Base-by-base conservation (phyloP, 1,284 basidiomycete genomes). In the Vanrija pseudolonga region DNA sequence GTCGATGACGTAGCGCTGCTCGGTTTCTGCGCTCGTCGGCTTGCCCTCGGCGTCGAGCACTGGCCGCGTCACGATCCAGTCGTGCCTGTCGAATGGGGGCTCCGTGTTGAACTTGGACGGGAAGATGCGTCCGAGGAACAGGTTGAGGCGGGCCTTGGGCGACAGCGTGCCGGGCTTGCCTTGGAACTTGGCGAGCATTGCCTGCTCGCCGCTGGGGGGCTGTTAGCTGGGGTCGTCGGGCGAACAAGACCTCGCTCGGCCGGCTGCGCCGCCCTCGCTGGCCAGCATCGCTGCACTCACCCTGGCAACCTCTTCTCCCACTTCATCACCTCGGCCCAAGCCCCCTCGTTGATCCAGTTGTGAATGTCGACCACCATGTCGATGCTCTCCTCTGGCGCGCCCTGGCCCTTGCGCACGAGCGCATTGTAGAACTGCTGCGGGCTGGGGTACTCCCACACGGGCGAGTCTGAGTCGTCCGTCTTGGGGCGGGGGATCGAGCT, bases 381-480 rank as follows among this genome's bases (percentile, higher is more conserved):
- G 40, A 98, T 85, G 72, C 92, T 88, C 69, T 98, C 92, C 76
- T 96, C 94, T 0, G 93, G 92, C 4, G 96, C 96, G 76, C 96
- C 93, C 90, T 90, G 94, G 2, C 96, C 96, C 73, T 99, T 99
- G 62, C 94, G 81, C 15, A 91, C 90, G 7, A 99, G 82, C 0
- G 96, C 96, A 72, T 98, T 98, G 77, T 98, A 95, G 74, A 98
- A 98, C 74, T 98, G 95, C 77, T 98, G 94, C 3, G 95, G 92
- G 6, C 90, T 94, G 1, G 96, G 96, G 76, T 99, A 99, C 69
- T 97, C 94, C 96, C 96, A 98, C 46, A 66, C 63, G 19, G 78
- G 76, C 14, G 70, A 24, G 59, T 76, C 51, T 18, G 66, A 66
- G 14, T 60, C 64, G 17, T 55, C 61, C 15, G 62, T 69, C 6